Percentiles rank a stretch among this genome's conserved stretches.
Conservation (phyloP, 2,329 filamentous ascomycete genomes). For the Trichoderma breve region DNA sequence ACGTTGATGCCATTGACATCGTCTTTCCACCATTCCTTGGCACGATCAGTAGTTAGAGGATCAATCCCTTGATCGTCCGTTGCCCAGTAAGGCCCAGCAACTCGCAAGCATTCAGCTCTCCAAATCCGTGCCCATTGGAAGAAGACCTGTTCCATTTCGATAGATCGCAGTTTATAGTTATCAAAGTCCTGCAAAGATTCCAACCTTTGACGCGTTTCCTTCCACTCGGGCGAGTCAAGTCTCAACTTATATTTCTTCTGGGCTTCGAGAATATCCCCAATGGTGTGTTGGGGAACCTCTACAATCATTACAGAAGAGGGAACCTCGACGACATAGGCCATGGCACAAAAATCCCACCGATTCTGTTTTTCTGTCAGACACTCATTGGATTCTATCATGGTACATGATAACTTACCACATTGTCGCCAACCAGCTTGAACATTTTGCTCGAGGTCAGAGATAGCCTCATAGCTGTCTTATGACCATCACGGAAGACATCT, state of each 20-base stretch:
- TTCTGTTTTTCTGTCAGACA: slow-evolving; percentile 24
- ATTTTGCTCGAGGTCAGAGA: slow-evolving; percentile 25
- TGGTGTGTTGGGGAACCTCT: slow-evolving; percentile 28
- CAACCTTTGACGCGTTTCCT: background rate
- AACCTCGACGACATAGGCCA: slow-evolving; percentile 22
- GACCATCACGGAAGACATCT: slow-evolving; percentile 26
- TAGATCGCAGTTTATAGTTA: background rate
- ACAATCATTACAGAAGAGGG: slow-evolving; percentile 29
- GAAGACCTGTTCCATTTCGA: background rate
- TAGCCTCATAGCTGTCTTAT: slow-evolving; percentile 25
- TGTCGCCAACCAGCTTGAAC: slow-evolving; percentile 28
- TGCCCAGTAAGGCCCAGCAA: background rate
- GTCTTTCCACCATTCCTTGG: background rate
- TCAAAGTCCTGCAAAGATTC: background rate
- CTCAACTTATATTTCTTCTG: slow-evolving; percentile 18
- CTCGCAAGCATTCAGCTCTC: background rate
- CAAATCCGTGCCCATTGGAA: background rate
- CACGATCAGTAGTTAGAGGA: background rate
- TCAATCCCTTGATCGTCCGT: background rate
- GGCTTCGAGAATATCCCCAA: slow-evolving; percentile 23
- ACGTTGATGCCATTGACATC: background rate
- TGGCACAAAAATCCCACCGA: slow-evolving; percentile 29
- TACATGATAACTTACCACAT: slow-evolving; percentile 25
- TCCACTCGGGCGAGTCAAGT: background rate
- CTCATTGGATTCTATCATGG: background rate